phyloP scores from a whole-genome alignment of 768 basidiomycete species.

The Macrocybe gigantea region DNA sequence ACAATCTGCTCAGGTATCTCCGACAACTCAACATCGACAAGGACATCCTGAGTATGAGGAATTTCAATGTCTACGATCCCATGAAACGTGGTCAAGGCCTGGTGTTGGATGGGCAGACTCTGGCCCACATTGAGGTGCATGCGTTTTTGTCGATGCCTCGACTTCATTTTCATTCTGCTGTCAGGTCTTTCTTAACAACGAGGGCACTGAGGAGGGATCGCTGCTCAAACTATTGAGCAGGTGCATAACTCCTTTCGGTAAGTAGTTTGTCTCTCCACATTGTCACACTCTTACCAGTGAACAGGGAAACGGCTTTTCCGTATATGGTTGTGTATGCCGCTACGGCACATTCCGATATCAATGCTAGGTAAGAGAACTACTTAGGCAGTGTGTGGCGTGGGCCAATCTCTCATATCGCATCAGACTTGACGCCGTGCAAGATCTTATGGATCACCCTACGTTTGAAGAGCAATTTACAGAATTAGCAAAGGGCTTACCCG shows the following conservation, averaged over 20 bases:
- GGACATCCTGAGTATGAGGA: constrained; percentile 91
- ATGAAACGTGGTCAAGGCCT: constrained; percentile 86
- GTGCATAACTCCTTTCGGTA: constrained; percentile 91
- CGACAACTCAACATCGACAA: constrained; percentile 93
- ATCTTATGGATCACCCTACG: constrained; percentile 73
- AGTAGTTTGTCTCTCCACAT: constrained; percentile 12
- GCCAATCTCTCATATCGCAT: neutral
- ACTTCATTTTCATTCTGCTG: neutral
- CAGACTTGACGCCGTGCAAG: constrained; percentile 92
- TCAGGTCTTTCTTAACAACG: constrained; percentile 84
- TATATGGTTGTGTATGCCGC: constrained; percentile 92
- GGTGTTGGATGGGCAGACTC: constrained; percentile 88
- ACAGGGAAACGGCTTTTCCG: constrained; percentile 92
- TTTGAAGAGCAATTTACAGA: constrained; percentile 74
- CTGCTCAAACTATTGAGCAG: constrained; percentile 75
- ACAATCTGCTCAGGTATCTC: constrained; percentile 53
- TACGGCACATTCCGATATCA: constrained; percentile 81
- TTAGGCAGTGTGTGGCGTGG: neutral
- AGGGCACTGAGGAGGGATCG: constrained; percentile 90
- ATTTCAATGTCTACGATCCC: constrained; percentile 97
- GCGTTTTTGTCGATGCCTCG: neutral
- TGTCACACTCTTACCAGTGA: constrained; percentile 4
- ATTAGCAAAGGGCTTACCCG: constrained; percentile 78
- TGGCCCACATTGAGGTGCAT: constrained; percentile 87
- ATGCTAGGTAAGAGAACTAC: constrained; percentile 58